Evolutionary conservation across 805 yeast species (phyloP).

Genomic region (Blastobotrys parvus): DNA sequence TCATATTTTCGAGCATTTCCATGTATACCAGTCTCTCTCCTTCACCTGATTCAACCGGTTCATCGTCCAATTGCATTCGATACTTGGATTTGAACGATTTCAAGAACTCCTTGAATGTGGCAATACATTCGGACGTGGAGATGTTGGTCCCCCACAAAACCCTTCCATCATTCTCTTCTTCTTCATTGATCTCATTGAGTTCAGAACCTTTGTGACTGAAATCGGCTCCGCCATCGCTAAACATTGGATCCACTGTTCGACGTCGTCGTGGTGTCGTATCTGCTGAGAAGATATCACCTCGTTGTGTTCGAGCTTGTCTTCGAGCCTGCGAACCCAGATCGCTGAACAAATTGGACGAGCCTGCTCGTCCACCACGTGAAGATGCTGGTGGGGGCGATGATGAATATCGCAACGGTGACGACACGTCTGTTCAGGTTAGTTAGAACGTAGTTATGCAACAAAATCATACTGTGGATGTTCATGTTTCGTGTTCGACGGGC

Average conservation of each 20-base stretch:
- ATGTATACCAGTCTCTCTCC: conserved; percentile 74
- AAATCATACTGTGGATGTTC: not conserved
- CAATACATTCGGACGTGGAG: conserved; percentile 79
- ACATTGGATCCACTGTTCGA: not conserved
- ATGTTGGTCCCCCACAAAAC: conserved; percentile 99
- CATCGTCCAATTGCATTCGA: conserved; percentile 34
- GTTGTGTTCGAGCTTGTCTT: conserved; percentile 32
- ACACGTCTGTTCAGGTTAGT: conserved; percentile 19
- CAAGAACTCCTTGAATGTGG: conserved; percentile 70
- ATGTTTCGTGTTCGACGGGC: not conserved
- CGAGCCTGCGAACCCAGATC: conserved; percentile 14
- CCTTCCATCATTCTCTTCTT: conserved; percentile 64
- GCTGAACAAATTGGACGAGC: conserved; percentile 21
- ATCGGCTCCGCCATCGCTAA: not conserved
- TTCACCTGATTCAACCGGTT: conserved; percentile 35
- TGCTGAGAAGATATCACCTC: conserved; percentile 73
- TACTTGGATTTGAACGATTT: conserved; percentile 75
- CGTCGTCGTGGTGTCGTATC: conserved; percentile 67
- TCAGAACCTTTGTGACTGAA: conserved; percentile 13
- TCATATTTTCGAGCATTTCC: conserved; percentile 63
- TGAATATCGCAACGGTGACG: conserved; percentile 38
- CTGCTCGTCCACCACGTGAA: conserved; percentile 3
- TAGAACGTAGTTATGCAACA: not conserved
- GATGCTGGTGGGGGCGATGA: conserved; percentile 30
- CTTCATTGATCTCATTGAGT: conserved; percentile 25